Evolutionary conservation across 1,284 basidiomycete species (phyloP).

Genomic region (Violaceomyces palustris): DNA sequence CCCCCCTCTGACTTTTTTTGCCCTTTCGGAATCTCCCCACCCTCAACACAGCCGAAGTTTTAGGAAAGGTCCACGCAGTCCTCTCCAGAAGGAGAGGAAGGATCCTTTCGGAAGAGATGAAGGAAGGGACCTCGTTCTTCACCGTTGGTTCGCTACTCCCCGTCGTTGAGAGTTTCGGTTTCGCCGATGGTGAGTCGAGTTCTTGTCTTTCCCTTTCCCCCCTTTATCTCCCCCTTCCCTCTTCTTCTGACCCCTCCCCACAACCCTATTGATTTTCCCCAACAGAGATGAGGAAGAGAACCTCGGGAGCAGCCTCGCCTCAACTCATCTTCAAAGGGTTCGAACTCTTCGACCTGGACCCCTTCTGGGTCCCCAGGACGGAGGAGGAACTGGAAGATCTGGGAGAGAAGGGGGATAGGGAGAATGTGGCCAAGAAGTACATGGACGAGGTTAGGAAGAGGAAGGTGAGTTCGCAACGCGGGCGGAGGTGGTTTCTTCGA

Average conservation of each 20-base stretch:
- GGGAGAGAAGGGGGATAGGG: constrained; percentile 88
- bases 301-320: constrained; percentile 91
- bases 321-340: constrained; percentile 90
- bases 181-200: constrained; percentile 82
- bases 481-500: background rate
- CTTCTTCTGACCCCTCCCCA: background rate
- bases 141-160: constrained; percentile 85
- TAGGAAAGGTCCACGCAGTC: constrained; percentile 96
- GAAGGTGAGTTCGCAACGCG: constrained; percentile 19
- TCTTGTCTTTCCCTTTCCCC: too few species aligned
- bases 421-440: constrained; percentile 89
- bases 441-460: constrained; percentile 75
- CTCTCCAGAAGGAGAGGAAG: constrained; percentile 82
- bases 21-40: too few species aligned
- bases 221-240: too few species aligned
- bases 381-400: constrained; percentile 96
- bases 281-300: constrained; percentile 87
- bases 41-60: constrained; percentile 83
- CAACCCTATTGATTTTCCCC: background rate
- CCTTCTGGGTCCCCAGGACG: constrained; percentile 98
- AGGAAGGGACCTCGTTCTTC: constrained; percentile 93
- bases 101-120: constrained; percentile 96
- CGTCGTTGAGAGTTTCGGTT: constrained; percentile 94
- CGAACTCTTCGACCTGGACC: constrained; percentile 60
- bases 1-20: too few species aligned